Base-by-base conservation (phyloP, 441 rosid genomes). In the Eruca vesicaria region DNA sequence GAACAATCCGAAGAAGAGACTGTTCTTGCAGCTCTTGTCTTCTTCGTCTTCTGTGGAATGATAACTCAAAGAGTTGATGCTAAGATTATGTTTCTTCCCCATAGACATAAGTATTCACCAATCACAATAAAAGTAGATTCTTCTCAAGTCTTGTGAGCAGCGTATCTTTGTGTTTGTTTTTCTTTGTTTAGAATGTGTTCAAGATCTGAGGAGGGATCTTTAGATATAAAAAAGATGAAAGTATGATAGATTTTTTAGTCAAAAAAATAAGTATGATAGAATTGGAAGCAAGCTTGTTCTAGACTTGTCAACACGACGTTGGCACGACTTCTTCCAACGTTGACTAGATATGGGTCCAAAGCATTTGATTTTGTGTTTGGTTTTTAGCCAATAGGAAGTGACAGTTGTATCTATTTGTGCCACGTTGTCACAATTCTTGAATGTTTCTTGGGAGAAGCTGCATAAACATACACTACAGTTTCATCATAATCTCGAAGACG, bases 271-370 rank as follows among this genome's bases (percentile, higher is more conserved):
- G 76, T 63, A 21, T 33, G 69, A 33, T 7, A 8, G 68, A 52
- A 66, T 21, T 72, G 41, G 73, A 66, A 77, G 80, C 73, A 64
- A 58, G 31, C 63, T 67, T 20, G 72, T 65, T 72, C 59, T 38
- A 15, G 64, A 78, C 73, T 72, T 78, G 77, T 78, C 81, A 72
- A 78, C 81, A 72, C 81, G 73, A 78, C 55, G 69, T 29, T 58
- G 80, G 9, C 76, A 71, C 64, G 80, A 78, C 77, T 60, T 52
- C 65, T 52, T 78, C 73, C 73, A 72, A 53, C 29, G 29, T 60
- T 2, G 77, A 77, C 69, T 11, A 28, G 14, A 66, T 8, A 50
- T 66, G 50, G 45, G 80, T 71, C 73, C 53, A 15, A 78, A 31
- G 19, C 53, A 43, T 53, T 72, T 61, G 77, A 78, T 9, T 64